Evolutionary conservation across 1,139 yeast genomes (phyloP).

Genomic region (Yueomyces sp.): DNA sequence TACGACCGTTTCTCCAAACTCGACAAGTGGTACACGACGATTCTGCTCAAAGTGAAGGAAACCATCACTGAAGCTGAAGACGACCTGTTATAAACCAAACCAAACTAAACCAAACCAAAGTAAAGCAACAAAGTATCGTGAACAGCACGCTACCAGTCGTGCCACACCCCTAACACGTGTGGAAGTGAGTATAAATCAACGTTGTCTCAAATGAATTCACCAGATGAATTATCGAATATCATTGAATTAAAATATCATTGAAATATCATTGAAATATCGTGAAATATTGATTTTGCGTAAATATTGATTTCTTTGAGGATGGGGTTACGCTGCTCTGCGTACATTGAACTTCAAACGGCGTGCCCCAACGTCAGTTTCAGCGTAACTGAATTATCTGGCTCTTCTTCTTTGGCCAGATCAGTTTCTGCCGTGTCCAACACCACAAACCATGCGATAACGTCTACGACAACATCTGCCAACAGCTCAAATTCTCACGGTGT

Average conservation of each 20-base stretch:
- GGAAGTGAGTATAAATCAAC: too few relatives aligned
- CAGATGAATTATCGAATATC: too few relatives aligned
- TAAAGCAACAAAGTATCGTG: too few relatives aligned
- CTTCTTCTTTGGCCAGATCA: not conserved
- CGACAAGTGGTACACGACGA: slow-evolving; percentile 86
- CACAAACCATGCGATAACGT: too few relatives aligned
- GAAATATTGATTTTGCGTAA: too few relatives aligned
- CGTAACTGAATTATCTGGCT: not conserved
- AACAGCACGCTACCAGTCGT: too few relatives aligned
- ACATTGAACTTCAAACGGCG: slow-evolving; percentile 20
- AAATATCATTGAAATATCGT: too few relatives aligned
- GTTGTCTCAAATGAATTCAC: too few relatives aligned
- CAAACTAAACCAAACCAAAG: not conserved
- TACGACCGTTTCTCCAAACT: slow-evolving; percentile 81
- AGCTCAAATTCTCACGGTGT: not conserved
- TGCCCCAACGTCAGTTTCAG: not conserved
- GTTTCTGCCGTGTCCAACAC: not conserved
- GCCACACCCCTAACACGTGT: too few relatives aligned
- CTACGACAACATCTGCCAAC: too few relatives aligned
- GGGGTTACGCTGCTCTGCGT: slow-evolving; percentile 30
- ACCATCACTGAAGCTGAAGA: slow-evolving; percentile 65
- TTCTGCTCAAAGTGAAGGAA: slow-evolving; percentile 71
- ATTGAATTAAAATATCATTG: too few relatives aligned
- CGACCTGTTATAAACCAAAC: slow-evolving; percentile 24
- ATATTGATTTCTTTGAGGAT: slow-evolving; percentile 7